A percentile compares a stretch with the other conserved stretches of the same genome.
These are phyloP conservation scores for Emydomyces testavorans DNA, from an alignment of 2,329 filamentous ascomycete genomes.

Conservation along the genomic window DNA sequence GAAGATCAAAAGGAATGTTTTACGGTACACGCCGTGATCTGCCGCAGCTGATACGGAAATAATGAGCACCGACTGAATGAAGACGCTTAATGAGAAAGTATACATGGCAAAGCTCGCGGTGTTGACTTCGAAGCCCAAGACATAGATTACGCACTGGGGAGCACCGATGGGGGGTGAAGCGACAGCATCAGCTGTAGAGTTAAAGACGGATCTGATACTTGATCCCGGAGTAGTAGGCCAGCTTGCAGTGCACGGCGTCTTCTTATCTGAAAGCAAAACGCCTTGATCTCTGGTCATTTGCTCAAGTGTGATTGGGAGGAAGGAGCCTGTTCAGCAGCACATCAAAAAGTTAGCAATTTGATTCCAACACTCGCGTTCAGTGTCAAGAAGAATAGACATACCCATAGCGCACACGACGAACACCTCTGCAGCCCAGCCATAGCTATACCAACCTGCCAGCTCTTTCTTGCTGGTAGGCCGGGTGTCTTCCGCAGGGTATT, in stretches of 20 bases:
- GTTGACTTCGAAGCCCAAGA: constrained; percentile 79
- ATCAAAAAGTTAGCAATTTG: background rate
- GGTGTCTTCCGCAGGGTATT: constrained; percentile 53
- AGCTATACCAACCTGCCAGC: constrained; percentile 87
- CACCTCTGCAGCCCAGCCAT: constrained; percentile 91
- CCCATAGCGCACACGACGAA: constrained; percentile 86
- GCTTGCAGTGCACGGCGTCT: constrained; percentile 59
- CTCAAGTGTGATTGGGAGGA: constrained; percentile 91
- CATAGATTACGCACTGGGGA: constrained; percentile 65
- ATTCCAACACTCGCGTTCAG: too few species aligned
- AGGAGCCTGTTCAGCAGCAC: constrained; percentile 52
- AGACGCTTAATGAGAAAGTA: constrained; percentile 84
- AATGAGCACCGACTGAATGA: constrained; percentile 79
- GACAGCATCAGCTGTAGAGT: constrained; percentile 16
- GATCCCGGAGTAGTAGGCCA: constrained; percentile 36
- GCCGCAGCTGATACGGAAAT: constrained; percentile 94
- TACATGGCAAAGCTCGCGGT: constrained; percentile 44
- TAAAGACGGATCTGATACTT: constrained; percentile 17
- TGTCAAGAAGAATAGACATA: constrained; percentile 19
- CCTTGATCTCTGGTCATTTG: constrained; percentile 87
- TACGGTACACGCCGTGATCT: constrained; percentile 85
- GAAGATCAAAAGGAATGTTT: constrained; percentile 75
- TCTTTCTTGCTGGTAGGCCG: constrained; percentile 80
- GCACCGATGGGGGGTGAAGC: constrained; percentile 14
- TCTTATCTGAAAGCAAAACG: constrained; percentile 66